These are phyloP conservation scores for Phialocephala subalpina DNA, from an alignment of 2,329 filamentous ascomycete species.

Conservation along the genomic window DNA sequence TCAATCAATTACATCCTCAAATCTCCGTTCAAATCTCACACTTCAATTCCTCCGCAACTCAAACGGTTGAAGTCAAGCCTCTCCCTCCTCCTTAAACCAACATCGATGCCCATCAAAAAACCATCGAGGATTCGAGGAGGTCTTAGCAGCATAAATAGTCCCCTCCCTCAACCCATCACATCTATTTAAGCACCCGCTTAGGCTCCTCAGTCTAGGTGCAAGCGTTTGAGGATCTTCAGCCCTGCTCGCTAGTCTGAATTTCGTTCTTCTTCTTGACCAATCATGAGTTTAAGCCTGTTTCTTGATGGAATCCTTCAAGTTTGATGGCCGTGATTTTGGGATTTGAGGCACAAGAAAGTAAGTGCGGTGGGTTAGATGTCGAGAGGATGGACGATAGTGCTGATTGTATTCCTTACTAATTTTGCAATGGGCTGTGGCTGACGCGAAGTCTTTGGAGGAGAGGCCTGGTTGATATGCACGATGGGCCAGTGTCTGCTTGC, in stretches of 20 bases:
- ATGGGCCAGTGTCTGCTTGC: neutral
- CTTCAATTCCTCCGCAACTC: neutral
- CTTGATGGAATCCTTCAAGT: neutral
- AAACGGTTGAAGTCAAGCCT: too few species aligned
- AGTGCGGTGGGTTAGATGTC: neutral
- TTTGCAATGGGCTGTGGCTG: neutral
- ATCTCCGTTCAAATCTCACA: neutral
- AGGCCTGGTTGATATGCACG: neutral
- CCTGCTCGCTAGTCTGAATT: neutral
- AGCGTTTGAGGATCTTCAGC: neutral
- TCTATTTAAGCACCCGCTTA: neutral
- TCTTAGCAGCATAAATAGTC: constrained; percentile 2
- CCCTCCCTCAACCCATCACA: neutral
- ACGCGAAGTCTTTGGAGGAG: too few species aligned
- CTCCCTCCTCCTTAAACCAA: too few species aligned
- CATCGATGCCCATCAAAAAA: too few species aligned
- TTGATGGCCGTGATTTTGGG: neutral
- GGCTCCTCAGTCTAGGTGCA: too few species aligned
- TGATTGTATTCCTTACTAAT: neutral
- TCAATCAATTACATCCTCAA: neutral
- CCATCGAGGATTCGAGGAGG: neutral
- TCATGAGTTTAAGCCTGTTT: neutral
- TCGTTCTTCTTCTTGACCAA: neutral
- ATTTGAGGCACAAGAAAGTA: too few species aligned
- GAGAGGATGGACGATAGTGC: neutral